Conservation (phyloP, 2,329 filamentous ascomycete genomes). For the Neocucurbitaria cava region DNA sequence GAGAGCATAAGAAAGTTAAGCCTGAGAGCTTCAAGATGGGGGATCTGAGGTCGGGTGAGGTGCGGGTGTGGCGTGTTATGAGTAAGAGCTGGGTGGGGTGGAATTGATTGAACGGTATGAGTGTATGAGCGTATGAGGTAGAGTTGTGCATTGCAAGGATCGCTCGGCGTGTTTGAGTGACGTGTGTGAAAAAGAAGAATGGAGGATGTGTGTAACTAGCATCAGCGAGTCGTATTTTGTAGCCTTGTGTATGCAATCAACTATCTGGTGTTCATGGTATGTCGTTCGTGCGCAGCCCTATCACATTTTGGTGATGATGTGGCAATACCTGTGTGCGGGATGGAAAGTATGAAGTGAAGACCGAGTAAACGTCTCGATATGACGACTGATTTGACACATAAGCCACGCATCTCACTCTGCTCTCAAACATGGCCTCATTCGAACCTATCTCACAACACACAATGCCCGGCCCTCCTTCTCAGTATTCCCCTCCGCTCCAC, state of each 20-base stretch:
- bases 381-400: no score
- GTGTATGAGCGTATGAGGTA: no score
- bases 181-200: not conserved
- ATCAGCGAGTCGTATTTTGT: not conserved
- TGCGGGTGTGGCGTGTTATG: conserved; percentile 97
- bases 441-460: no score
- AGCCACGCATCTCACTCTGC: no score
- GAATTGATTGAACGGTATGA: conserved; percentile 44
- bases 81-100: conserved; percentile 91
- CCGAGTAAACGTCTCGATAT: no score
- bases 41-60: conserved; percentile 90
- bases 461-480: no score
- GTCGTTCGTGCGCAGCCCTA: no score
- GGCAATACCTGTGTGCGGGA: no score
- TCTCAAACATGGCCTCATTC: no score
- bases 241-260: not conserved
- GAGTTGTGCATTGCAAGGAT: not conserved
- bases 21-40: conserved; percentile 93
- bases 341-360: no score
- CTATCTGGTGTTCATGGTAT: not conserved
- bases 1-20: conserved; percentile 93
- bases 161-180: not conserved
- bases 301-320: no score
- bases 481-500: no score
- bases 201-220: not conserved